Conservation (phyloP, 1,284 basidiomycete genomes). For the Agroathelia rolfsii region DNA sequence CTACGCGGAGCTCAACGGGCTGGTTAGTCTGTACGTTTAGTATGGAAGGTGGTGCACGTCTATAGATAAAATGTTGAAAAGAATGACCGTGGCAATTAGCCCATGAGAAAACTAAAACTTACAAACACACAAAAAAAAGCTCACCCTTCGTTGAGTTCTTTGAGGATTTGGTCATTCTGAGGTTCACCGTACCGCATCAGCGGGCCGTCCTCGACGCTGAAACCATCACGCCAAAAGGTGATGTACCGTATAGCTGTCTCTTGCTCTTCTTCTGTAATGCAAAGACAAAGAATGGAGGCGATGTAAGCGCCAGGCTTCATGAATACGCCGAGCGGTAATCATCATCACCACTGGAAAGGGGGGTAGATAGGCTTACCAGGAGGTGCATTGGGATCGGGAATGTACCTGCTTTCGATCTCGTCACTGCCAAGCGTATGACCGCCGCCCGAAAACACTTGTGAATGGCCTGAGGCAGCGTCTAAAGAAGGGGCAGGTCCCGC, state of each 20-base stretch:
- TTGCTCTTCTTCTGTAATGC: slow-evolving; percentile 45
- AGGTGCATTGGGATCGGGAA: slow-evolving; percentile 58
- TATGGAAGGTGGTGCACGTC: slow-evolving; percentile 70
- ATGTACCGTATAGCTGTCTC: slow-evolving; percentile 66
- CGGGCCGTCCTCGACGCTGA: slow-evolving; percentile 86
- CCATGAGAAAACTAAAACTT: not conserved
- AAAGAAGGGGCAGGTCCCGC: slow-evolving; percentile 37
- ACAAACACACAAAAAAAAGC: slow-evolving; percentile 17
- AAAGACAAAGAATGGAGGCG: too few relatives aligned
- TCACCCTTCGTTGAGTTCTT: slow-evolving; percentile 76
- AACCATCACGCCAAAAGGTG: slow-evolving; percentile 93
- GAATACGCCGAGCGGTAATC: too few relatives aligned
- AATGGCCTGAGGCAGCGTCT: slow-evolving; percentile 13
- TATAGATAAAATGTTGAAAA: slow-evolving; percentile 18
- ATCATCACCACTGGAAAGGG: not conserved
- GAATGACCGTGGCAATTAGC: too few relatives aligned
- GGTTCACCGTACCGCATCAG: slow-evolving; percentile 83
- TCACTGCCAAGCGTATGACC: slow-evolving; percentile 86
- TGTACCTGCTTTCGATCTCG: slow-evolving; percentile 59
- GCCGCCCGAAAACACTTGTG: slow-evolving; percentile 47
- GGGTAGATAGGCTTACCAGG: slow-evolving; percentile 6
- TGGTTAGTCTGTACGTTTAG: slow-evolving; percentile 76
- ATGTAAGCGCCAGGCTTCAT: too few relatives aligned
- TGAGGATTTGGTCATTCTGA: slow-evolving; percentile 60
- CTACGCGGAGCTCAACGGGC: slow-evolving; percentile 79